Evolutionary conservation across 306 rosid species (phyloP).

Genomic region (Styphnolobium japonicum): DNA sequence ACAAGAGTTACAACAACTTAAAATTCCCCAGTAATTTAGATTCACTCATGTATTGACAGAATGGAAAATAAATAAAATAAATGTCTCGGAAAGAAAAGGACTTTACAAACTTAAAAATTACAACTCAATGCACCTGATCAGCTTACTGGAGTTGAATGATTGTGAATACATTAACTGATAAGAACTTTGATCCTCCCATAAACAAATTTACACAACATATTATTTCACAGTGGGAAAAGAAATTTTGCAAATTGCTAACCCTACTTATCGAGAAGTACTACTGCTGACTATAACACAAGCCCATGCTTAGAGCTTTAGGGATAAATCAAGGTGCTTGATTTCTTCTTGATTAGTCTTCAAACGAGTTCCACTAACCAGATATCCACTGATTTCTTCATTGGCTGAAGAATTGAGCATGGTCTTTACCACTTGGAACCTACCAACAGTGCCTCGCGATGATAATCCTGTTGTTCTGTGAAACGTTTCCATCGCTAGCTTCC

Average conservation of each 20-base stretch:
- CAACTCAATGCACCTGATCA: background rate
- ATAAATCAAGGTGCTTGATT: conserved; percentile 59
- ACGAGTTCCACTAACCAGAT: conserved; percentile 31
- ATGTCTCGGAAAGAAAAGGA: background rate
- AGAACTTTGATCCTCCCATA: background rate
- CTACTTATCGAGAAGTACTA: background rate
- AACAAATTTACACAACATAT: conserved; percentile 27
- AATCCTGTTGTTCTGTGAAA: conserved; percentile 18
- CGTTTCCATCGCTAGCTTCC: conserved; percentile 37
- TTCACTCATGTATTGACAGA: background rate
- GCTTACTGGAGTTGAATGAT: background rate
- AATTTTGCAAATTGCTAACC: conserved; percentile 24
- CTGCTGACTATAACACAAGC: background rate
- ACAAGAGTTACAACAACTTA: background rate
- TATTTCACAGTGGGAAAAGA: conserved; percentile 22
- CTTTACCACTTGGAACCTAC: conserved; percentile 39
- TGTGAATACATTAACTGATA: background rate
- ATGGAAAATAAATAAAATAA: background rate
- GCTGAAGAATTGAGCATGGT: conserved; percentile 18
- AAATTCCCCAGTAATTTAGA: background rate
- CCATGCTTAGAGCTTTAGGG: conserved; percentile 52
- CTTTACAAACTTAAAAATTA: background rate
- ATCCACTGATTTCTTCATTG: conserved; percentile 24
- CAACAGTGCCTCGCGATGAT: conserved; percentile 32
- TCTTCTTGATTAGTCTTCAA: conserved; percentile 46